A percentile compares a stretch with the other conserved stretches of the same genome.
phyloP scores from a whole-genome alignment of 1,139 yeast genomes.

The Lodderomyces oxycetoniae region DNA sequence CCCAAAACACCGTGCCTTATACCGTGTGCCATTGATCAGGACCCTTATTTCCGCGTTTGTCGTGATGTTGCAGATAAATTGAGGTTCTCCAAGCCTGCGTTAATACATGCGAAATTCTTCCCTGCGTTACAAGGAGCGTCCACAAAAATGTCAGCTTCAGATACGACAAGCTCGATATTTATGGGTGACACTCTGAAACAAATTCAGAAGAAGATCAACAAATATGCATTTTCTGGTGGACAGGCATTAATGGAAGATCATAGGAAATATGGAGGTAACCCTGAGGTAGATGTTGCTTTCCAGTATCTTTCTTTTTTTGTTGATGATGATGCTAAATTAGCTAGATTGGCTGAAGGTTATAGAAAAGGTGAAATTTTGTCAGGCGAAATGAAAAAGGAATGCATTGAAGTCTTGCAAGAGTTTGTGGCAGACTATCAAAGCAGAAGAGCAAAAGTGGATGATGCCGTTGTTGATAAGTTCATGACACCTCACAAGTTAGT shows the following conservation, averaged over 20 bases:
- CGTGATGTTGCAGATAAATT: slow-evolving; percentile 96
- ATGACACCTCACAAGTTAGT: slow-evolving; percentile 84
- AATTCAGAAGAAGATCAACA: slow-evolving; percentile 91
- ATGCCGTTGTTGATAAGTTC: slow-evolving; percentile 60
- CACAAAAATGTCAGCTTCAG: slow-evolving; percentile 96
- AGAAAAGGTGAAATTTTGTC: slow-evolving; percentile 78
- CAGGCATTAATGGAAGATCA: slow-evolving; percentile 85
- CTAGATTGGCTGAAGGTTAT: slow-evolving; percentile 59
- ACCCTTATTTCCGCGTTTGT: slow-evolving; percentile 96
- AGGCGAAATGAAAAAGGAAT: slow-evolving; percentile 89
- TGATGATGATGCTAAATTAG: slow-evolving; percentile 80
- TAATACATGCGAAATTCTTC: slow-evolving; percentile 92
- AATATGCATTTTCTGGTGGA: slow-evolving; percentile 97
- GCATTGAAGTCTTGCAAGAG: slow-evolving; percentile 74
- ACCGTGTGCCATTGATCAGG: slow-evolving; percentile 99
- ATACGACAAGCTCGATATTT: slow-evolving; percentile 71
- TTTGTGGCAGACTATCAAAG: slow-evolving; percentile 81
- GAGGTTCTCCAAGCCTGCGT: slow-evolving; percentile 84
- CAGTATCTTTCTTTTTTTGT: slow-evolving; percentile 88
- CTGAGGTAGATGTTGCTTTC: slow-evolving; percentile 92
- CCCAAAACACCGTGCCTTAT: slow-evolving; percentile 90
- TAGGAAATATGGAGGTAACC: slow-evolving; percentile 83
- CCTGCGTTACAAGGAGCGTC: slow-evolving; percentile 97
- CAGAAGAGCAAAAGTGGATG: slow-evolving; percentile 63
- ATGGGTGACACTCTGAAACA: slow-evolving; percentile 93